Conservation (phyloP, 345 rosid genomes). For the thale cress (Arabidopsis thaliana) region TAIR10.1 NC_003070.9:29798001-29798500, state of each 20-base stretch:
- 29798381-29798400: constrained; percentile 13
- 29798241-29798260: constrained; percentile 19
- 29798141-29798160: constrained; percentile 7
- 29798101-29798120: constrained; percentile 62
- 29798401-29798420: neutral
- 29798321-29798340: no score
- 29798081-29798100: constrained; percentile 97
- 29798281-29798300: neutral
- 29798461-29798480: neutral
- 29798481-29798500: neutral
- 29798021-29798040: constrained; percentile 80
- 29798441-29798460: neutral
- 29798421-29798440: neutral
- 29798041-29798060: constrained; percentile 93
- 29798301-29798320: no score
- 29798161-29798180: neutral
- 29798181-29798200: constrained; percentile 46
- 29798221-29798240: constrained; percentile 99
- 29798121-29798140: neutral
- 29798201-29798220: constrained; percentile 94
- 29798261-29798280: neutral
- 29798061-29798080: constrained; percentile 97
- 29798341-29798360: no score
- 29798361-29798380: neutral
- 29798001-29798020: neutral